Base-by-base conservation (phyloP, 768 basidiomycete genomes). In the Hemileccinum rubropunctum region DNA sequence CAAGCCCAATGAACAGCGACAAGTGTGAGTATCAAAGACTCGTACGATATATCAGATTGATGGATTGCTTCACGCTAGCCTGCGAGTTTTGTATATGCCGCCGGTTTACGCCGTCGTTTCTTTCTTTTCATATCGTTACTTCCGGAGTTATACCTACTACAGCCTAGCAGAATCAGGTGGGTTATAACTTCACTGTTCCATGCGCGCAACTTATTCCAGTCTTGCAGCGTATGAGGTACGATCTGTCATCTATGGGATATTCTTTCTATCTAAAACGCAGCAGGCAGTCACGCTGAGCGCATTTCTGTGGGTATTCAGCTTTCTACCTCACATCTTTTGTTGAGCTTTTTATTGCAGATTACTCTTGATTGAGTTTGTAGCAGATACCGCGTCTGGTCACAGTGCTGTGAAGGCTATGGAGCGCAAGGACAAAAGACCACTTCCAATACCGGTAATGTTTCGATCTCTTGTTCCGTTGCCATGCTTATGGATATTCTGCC, bases 51-150 rank as follows among this genome's bases (percentile, higher is more conserved):
- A 45, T 39, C 12, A 11, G 27, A 37, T 32, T 43, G 32, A 48
- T 35, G 21, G 42, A 35, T 17, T 30, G 8, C n/a, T 35, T 34
- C 14, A 28, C 43, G 23, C 12, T 61, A 89, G 86, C 50, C 58
- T 91, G n/a, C 82, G 90, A 50, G 82, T 92, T 40, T 61, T 92
- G 54, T 90, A 89, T 58, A 88, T 93, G 89, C 90, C 91, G 2
- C 80, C 83, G 1, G 75, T 92, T 37, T 92, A 88, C 64, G 85
- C 84, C 23, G 71, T 92, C 54, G 80, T 94, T 42, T 90, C 89
- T 1, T 95, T 94, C 72, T 79, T 89, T 58, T 88, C 88, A 23
- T 95, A 90, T 60, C 81, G 91, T 1, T 94, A 72, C 71, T 94
- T 89, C 73, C 80, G 89, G 34, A 71, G 78, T 50, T 93, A 89